phyloP scores from a whole-genome alignment of 164 flowering plant genomes.

The Hamamelis virginiana region DNA sequence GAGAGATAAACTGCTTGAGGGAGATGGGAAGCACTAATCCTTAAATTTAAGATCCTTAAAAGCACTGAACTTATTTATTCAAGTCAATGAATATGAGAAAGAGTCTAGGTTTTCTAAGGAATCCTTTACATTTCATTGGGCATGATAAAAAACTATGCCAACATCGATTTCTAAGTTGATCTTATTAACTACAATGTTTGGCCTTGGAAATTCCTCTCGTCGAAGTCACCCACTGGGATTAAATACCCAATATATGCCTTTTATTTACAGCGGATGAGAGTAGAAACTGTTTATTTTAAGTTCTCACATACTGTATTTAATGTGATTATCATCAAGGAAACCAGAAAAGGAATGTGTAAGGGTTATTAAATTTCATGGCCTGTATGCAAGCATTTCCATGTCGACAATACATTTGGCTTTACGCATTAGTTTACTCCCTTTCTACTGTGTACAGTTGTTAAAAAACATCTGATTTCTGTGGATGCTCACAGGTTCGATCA shows the following conservation, averaged over 20 bases:
- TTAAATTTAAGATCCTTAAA: too few species aligned
- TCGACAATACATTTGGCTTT: not conserved
- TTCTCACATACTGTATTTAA: not conserved
- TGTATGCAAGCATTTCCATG: not conserved
- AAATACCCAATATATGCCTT: not conserved
- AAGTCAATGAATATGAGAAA: too few species aligned
- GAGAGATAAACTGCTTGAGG: too few species aligned
- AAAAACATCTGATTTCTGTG: conserved; percentile 7
- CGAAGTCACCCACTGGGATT: not conserved
- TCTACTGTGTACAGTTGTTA: not conserved
- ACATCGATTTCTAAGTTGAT: too few species aligned
- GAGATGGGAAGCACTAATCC: too few species aligned
- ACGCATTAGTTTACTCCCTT: not conserved
- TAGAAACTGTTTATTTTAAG: not conserved
- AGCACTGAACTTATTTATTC: too few species aligned
- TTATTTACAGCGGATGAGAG: not conserved
- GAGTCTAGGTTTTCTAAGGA: too few species aligned
- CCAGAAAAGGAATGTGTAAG: not conserved
- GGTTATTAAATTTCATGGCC: not conserved
- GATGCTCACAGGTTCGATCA: conserved; percentile 78
- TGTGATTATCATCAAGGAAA: not conserved
- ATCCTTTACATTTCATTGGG: too few species aligned
- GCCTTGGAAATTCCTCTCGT: too few species aligned
- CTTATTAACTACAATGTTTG: too few species aligned
- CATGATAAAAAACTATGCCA: too few species aligned